Conservation (phyloP, 2,329 filamentous ascomycete genomes). For the Rutstroemia sp. region DNA sequence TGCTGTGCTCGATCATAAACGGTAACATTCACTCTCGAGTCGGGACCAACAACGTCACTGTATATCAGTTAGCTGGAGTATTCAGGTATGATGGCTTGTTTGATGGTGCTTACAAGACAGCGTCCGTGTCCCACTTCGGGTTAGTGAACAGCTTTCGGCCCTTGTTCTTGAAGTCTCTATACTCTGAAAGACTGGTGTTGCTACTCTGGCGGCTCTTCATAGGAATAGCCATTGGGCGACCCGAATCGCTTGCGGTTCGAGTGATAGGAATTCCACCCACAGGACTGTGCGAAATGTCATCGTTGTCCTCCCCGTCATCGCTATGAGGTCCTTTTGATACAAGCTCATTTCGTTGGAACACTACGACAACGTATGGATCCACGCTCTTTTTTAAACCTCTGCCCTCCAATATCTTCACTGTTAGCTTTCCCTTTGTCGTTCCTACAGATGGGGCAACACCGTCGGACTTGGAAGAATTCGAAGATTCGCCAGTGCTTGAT, state of each 20-base stretch:
- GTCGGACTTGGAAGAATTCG: constrained; percentile 24
- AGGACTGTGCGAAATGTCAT: constrained; percentile 48
- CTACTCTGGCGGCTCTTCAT: constrained; percentile 97
- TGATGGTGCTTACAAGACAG: constrained; percentile 69
- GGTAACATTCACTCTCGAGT: constrained; percentile 85
- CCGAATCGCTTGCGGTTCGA: constrained; percentile 71
- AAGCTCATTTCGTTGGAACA: constrained; percentile 94
- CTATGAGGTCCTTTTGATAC: constrained; percentile 79
- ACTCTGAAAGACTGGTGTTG: constrained; percentile 74
- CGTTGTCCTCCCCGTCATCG: constrained; percentile 52
- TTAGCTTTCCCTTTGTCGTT: constrained; percentile 76
- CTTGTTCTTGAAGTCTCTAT: constrained; percentile 47
- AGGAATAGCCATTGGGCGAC: constrained; percentile 80
- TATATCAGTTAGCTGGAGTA: constrained; percentile 12
- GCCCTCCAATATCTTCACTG: constrained; percentile 81
- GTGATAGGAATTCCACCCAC: constrained; percentile 54
- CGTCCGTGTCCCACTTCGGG: constrained; percentile 93
- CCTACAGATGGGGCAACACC: constrained; percentile 43
- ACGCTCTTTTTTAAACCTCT: constrained; percentile 72
- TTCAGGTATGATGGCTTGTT: background rate
- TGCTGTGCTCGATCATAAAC: constrained; percentile 78
- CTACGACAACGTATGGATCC: constrained; percentile 91
- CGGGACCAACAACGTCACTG: constrained; percentile 87
- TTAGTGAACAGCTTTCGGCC: constrained; percentile 61
- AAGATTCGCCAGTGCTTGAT: constrained; percentile 26